Evolutionary conservation across 768 basidiomycete species (phyloP).

Genomic region (Rhodotorula kratochvilovae): DNA sequence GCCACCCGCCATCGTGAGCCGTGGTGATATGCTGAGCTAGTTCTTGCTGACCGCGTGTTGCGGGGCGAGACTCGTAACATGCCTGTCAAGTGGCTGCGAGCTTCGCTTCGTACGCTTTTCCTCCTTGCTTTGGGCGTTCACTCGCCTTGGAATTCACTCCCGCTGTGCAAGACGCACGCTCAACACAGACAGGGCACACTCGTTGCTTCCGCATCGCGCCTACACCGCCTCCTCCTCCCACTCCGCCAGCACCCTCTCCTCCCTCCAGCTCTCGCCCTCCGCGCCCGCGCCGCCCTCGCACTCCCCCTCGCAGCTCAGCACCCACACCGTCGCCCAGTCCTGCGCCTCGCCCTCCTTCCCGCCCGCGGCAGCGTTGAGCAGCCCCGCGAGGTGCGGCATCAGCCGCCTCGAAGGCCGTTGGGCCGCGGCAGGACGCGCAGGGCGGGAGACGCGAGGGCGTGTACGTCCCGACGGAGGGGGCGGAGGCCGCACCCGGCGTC

Average conservation of each 20-base stretch:
- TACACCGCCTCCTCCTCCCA: constrained; percentile 56
- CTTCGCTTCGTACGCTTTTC: no score
- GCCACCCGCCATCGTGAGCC: no score
- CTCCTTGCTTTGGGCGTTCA: no score
- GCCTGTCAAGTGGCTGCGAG: no score
- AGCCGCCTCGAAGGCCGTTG: constrained; percentile 79
- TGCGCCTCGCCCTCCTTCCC: constrained; percentile 54
- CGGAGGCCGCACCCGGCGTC: constrained; percentile 49
- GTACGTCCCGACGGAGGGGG: constrained; percentile 53
- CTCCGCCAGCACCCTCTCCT: constrained; percentile 70
- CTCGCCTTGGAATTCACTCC: no score
- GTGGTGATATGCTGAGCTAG: no score
- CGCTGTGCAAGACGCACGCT: no score
- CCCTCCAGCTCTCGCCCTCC: constrained; percentile 58
- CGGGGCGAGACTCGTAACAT: no score
- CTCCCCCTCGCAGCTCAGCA: constrained; percentile 80
- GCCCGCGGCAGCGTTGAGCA: constrained; percentile 52
- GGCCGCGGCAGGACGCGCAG: constrained; percentile 65
- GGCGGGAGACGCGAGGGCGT: constrained; percentile 56
- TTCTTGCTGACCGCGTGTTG: no score
- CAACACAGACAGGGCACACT: no score
- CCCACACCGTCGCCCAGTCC: constrained; percentile 80
- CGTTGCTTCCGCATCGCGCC: no score
- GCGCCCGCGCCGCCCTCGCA: constrained; percentile 55
- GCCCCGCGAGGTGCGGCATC: constrained; percentile 86